These are phyloP conservation scores for Phaeotremella skinneri DNA, from an alignment of 768 basidiomycete genomes.

Conservation along the genomic window DNA sequence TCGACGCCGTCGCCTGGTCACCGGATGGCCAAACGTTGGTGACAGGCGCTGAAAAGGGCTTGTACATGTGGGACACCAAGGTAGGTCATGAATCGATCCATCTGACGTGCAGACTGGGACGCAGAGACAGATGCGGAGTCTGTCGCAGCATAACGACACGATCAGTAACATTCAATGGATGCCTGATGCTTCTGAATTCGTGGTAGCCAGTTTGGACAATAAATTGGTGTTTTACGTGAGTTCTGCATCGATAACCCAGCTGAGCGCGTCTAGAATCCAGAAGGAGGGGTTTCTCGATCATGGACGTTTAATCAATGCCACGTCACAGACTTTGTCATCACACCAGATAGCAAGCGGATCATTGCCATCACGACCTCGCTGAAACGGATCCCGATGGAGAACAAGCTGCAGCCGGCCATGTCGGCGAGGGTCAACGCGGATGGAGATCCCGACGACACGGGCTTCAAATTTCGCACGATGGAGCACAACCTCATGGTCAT, in stretches of 20 bases:
- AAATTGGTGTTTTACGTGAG: constrained; percentile 55
- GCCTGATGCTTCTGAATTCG: constrained; percentile 82
- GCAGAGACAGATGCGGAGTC: constrained; percentile 14
- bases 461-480: constrained; percentile 39
- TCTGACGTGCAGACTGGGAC: constrained; percentile 22
- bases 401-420: constrained; percentile 37
- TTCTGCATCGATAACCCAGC: neutral
- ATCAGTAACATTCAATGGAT: constrained; percentile 86
- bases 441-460: constrained; percentile 17
- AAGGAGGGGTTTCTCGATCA: constrained; percentile 68
- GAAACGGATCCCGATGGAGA: constrained; percentile 27
- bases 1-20: constrained; percentile 89
- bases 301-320: constrained; percentile 74
- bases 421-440: constrained; percentile 20
- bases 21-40: constrained; percentile 78
- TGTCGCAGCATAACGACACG: constrained; percentile 64
- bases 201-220: constrained; percentile 83
- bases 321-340: constrained; percentile 79
- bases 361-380: constrained; percentile 68
- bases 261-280: constrained; percentile 59
- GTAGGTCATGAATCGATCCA: constrained; percentile 54
- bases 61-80: constrained; percentile 88
- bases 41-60: constrained; percentile 72
- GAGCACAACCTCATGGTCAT: constrained; percentile 37
- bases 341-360: constrained; percentile 77